Evolutionary conservation across 352 stramenopile species (phyloP), one percentile per base, ranked within the genome.

Genomic region (Phytophthora podocarpi): DNA sequence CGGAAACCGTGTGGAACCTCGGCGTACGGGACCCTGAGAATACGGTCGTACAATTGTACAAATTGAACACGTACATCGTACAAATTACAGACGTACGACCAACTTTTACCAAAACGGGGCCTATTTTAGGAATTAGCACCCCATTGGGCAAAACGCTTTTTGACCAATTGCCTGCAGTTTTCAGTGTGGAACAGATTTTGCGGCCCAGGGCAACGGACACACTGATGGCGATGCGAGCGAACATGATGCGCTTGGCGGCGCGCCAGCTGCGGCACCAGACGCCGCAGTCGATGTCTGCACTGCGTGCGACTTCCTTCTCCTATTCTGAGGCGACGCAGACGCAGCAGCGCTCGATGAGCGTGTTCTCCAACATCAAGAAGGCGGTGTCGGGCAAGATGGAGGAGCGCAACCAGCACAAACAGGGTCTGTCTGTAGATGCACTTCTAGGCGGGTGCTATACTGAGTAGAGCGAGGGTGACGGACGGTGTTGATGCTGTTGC

Each of bases 361-460:
- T 95, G 35, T 90, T 95, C 58, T 78, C 71, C 43, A 88, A 67
- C 60, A 73, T 95, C 41, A 82, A 81, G 35, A 82, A 94, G 53
- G 76, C 79, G 7, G 76, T 95, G 27, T 81, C 78, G 42, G 62
- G 70, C 59, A 93, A 93, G 69, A 67, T 95, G 56, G 80, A 93
- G 69, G 75, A 92, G 68, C 82, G 85, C 70, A 94, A 91, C 63
- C 70, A 90, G 37, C 72, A 67, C 43, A 95, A 95, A 63, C 80
- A 91, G 47, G 73, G 85, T n/a, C n/a, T n/a, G n/a, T n/a, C n/a
- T n/a, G n/a, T n/a, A n/a, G n/a, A n/a, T n/a, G n/a, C n/a, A n/a
- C n/a, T n/a, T n/a, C n/a, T n/a, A n/a, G n/a, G n/a, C n/a, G n/a
- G n/a, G n/a, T n/a, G n/a, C n/a, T n/a, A n/a, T n/a, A n/a, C n/a